Percentiles rank a stretch among this genome's conserved stretches.
These are phyloP conservation scores for Colletotrichum cereale DNA, from an alignment of 2,329 filamentous ascomycete genomes.

Conservation along the genomic window DNA sequence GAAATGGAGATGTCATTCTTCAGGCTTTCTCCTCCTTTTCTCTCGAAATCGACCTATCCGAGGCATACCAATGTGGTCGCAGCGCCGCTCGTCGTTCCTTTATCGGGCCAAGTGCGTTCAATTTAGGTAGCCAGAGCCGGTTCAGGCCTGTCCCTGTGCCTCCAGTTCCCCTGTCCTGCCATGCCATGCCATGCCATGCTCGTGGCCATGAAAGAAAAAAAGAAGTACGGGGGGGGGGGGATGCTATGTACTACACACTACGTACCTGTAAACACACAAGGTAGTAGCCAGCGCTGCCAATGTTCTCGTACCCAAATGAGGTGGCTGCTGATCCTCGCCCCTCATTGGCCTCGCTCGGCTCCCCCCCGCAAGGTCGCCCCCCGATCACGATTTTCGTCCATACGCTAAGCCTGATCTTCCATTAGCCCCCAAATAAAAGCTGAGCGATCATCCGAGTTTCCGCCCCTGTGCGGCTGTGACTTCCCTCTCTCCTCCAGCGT, in stretches of 20 bases:
- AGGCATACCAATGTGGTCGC: neutral
- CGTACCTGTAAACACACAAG: too few relatives aligned
- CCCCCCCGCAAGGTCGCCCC: neutral
- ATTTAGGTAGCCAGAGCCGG: slow-evolving; percentile 19
- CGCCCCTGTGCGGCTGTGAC: neutral
- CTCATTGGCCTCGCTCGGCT: neutral
- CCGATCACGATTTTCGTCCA: neutral
- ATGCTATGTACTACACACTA: neutral
- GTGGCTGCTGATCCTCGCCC: neutral
- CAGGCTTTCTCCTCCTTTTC: slow-evolving; percentile 11
- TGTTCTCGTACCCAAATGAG: slow-evolving; percentile 2
- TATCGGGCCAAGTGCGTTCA: neutral
- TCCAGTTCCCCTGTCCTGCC: neutral
- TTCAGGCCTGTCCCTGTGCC: slow-evolving; percentile 10
- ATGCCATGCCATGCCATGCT: neutral
- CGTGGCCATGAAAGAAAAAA: neutral
- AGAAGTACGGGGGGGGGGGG: slow-evolving; percentile 7
- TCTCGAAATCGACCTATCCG: slow-evolving; percentile 9
- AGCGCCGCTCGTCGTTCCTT: slow-evolving; percentile 4
- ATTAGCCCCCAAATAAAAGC: neutral
- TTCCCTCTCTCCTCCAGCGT: neutral
- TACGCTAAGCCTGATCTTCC: neutral
- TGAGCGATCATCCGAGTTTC: slow-evolving; percentile 2
- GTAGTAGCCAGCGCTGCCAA: neutral
- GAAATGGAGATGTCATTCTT: neutral